phyloP scores from a whole-genome alignment of 176 grass and related monocot species.

The Phragmites australis region DNA sequence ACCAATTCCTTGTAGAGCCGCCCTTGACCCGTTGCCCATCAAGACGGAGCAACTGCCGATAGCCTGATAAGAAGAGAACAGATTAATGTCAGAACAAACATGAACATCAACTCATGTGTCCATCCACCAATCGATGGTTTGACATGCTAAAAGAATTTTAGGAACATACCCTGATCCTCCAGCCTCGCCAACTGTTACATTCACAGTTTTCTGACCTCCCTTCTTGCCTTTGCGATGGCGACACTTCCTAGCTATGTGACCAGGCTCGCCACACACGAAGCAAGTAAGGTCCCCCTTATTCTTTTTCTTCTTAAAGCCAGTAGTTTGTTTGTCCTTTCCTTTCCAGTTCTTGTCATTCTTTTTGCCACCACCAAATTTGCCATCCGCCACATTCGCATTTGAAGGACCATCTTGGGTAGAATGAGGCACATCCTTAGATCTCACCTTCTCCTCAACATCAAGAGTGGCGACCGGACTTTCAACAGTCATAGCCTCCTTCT shows the following conservation, averaged over 20 bases:
- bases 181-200: too few species aligned
- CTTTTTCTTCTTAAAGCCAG: neutral
- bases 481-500: neutral
- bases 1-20: neutral
- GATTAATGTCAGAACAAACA: neutral
- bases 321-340: neutral
- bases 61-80: neutral
- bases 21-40: neutral
- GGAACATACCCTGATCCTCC: neutral
- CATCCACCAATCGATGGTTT: neutral
- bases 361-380: neutral
- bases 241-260: neutral
- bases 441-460: slow-evolving; percentile 1
- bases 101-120: neutral
- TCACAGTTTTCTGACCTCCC: too few species aligned
- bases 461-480: neutral
- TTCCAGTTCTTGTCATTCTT: neutral
- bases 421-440: neutral
- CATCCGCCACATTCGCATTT: neutral
- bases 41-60: neutral
- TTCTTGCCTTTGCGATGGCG: too few species aligned
- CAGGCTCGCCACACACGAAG: neutral
- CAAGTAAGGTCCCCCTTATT: neutral
- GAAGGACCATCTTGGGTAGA: neutral
- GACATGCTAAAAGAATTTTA: neutral